These are phyloP conservation scores for Trichoderma guizhouense DNA, from an alignment of 2,329 filamentous ascomycete genomes.

Conservation along the genomic window DNA sequence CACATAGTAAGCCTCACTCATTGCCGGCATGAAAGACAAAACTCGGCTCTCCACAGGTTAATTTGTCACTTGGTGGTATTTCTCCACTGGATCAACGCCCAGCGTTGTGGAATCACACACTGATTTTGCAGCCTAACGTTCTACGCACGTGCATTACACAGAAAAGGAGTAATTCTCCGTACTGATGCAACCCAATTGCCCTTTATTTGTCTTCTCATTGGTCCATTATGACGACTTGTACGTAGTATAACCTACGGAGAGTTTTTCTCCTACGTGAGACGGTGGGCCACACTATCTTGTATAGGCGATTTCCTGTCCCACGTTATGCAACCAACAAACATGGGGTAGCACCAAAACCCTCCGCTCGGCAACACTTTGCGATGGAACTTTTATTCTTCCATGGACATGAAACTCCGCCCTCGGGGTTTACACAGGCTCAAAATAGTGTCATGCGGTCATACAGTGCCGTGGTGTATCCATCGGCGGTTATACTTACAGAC, in stretches of 20 bases:
- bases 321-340: neutral
- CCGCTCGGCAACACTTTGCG: neutral
- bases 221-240: neutral
- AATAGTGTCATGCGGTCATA: neutral
- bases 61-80: neutral
- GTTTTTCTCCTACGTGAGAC: neutral
- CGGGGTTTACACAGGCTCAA: neutral
- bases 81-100: neutral
- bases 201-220: neutral
- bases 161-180: neutral
- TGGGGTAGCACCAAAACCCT: neutral
- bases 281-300: neutral
- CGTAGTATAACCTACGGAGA: neutral
- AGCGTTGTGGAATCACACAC: neutral
- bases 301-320: neutral
- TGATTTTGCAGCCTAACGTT: neutral
- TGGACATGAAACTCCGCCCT: neutral
- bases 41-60: neutral
- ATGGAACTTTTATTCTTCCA: neutral
- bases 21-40: neutral
- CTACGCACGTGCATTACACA: neutral
- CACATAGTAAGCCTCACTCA: neutral
- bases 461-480: neutral
- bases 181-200: neutral
- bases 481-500: neutral